Evolutionary conservation across 345 rosid genomes (phyloP).

Genomic region (Brassica juncea): DNA sequence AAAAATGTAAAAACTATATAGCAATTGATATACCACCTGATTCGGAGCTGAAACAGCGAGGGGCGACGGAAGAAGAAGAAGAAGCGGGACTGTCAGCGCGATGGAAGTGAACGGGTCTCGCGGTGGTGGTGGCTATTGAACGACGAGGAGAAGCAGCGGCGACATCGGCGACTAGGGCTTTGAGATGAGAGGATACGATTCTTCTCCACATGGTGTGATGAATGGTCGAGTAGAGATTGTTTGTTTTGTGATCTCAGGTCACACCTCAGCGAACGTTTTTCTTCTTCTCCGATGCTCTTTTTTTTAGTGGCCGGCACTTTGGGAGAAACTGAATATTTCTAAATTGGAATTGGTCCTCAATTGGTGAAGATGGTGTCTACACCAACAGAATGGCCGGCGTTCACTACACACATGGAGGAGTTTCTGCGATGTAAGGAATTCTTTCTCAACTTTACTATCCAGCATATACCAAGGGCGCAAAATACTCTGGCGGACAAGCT

Average conservation of each 20-base stretch:
- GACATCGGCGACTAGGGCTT: constrained; percentile 59
- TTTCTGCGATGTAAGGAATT: too few relatives aligned
- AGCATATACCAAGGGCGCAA: too few relatives aligned
- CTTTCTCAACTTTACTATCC: too few relatives aligned
- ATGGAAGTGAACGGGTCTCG: not conserved
- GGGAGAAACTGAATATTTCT: not conserved
- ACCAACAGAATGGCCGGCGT: too few relatives aligned
- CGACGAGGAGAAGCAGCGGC: not conserved
- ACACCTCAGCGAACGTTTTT: constrained; percentile 5
- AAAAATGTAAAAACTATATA: not conserved
- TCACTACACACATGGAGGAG: too few relatives aligned
- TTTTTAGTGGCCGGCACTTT: constrained; percentile 7
- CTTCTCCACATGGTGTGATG: constrained; percentile 80
- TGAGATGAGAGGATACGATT: constrained; percentile 61
- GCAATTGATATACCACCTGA: not conserved
- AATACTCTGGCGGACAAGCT: too few relatives aligned
- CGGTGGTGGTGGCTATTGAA: not conserved
- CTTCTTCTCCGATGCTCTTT: not conserved
- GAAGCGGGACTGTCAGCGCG: not conserved
- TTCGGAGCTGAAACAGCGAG: not conserved
- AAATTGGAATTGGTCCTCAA: not conserved
- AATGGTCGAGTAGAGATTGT: not conserved
- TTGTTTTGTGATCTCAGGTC: constrained; percentile 38
- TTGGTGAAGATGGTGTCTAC: too few relatives aligned
- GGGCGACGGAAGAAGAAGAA: not conserved